Evolutionary conservation across 2,329 filamentous ascomycete genomes (phyloP).

Genomic region (Neocatenulostroma microsporum): DNA sequence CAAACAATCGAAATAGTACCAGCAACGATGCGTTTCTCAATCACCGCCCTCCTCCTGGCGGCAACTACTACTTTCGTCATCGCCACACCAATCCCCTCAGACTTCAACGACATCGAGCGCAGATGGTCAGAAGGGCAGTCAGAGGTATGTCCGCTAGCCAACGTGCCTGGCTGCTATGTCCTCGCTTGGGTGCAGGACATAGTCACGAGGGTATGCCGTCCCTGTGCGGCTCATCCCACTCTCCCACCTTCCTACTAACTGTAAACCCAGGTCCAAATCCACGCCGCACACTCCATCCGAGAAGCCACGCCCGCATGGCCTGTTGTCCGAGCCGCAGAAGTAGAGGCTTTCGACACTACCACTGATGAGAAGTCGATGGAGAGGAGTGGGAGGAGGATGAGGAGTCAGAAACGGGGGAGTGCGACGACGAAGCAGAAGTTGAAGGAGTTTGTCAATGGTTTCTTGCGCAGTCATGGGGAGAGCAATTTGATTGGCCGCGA

Average conservation of each 20-base stretch:
- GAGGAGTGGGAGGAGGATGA: neutral
- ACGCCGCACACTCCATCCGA: slow-evolving; percentile 13
- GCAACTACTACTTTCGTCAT: slow-evolving; percentile 6
- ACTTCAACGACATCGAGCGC: slow-evolving; percentile 22
- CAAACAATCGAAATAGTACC: neutral
- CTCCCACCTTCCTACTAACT: no score
- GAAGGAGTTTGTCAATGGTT: slow-evolving; percentile 11
- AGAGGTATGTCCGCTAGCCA: slow-evolving; percentile 19
- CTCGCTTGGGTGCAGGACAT: no score
- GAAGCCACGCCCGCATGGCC: slow-evolving; percentile 17
- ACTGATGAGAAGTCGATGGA: slow-evolving; percentile 13
- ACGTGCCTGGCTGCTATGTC: slow-evolving; percentile 3
- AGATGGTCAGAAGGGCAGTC: slow-evolving; percentile 21
- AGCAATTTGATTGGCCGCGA: slow-evolving; percentile 6
- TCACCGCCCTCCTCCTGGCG: slow-evolving; percentile 10
- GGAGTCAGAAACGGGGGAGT: neutral
- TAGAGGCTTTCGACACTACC: slow-evolving; percentile 7
- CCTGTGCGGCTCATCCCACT: no score
- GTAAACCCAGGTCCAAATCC: slow-evolving; percentile 16
- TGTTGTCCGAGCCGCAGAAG: no score
- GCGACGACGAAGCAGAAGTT: no score
- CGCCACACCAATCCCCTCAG: slow-evolving; percentile 11
- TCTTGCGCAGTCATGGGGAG: slow-evolving; percentile 11
- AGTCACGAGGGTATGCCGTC: no score
- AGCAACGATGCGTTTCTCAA: slow-evolving; percentile 13